A percentile compares a stretch with the other conserved stretches of the same genome.
phyloP scores from a whole-genome alignment of 2,329 filamentous ascomycete genomes.

The Myotisia sp. region DNA sequence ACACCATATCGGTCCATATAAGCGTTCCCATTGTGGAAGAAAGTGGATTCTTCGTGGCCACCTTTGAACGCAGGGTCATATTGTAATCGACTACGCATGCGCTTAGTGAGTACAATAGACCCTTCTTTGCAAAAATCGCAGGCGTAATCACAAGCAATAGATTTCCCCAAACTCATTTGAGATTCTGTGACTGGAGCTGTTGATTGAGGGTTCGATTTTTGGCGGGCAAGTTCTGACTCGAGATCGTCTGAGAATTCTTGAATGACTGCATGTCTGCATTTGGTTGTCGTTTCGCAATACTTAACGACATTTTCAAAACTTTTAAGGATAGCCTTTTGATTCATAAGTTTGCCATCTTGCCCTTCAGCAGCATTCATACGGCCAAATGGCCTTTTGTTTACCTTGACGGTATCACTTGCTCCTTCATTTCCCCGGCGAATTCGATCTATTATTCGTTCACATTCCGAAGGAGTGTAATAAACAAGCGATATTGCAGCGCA shows the following conservation, averaged over 20 bases:
- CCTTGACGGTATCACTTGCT: conserved; percentile 12
- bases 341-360: conserved; percentile 23
- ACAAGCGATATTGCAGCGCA: conserved; percentile 71
- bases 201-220: conserved; percentile 14
- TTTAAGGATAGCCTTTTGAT: conserved; percentile 36
- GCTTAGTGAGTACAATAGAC: conserved; percentile 12
- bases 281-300: conserved; percentile 64
- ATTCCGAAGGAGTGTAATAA: conserved; percentile 80
- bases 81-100: neutral
- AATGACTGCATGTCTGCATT: conserved; percentile 63
- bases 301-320: conserved; percentile 55
- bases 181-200: conserved; percentile 17
- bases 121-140: conserved; percentile 67
- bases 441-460: conserved; percentile 53
- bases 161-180: conserved; percentile 1
- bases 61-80: neutral
- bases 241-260: conserved; percentile 63
- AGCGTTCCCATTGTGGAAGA: no score
- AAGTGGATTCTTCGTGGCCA: neutral
- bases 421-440: conserved; percentile 33
- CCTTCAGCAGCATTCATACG: conserved; percentile 30
- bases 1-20: no score
- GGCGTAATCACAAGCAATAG: conserved; percentile 52
- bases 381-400: conserved; percentile 30
- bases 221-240: conserved; percentile 20